These are phyloP conservation scores for Ceratobasidium sp. DNA, from an alignment of 1,284 basidiomycete species.

Conservation along the genomic window DNA sequence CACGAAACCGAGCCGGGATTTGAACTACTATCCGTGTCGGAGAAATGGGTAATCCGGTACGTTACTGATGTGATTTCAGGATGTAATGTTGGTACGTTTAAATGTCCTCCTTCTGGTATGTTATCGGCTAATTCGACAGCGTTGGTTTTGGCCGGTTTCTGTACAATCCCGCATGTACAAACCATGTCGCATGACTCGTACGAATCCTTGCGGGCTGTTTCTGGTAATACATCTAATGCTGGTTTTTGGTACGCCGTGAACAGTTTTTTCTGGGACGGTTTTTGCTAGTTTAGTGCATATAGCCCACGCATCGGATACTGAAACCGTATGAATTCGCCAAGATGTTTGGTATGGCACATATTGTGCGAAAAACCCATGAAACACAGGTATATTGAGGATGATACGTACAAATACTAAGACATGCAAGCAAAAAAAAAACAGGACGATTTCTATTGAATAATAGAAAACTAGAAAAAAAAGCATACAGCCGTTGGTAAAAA, in stretches of 20 bases:
- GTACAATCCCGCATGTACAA: background rate
- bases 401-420: background rate
- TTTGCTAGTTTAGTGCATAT: no score
- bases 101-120: background rate
- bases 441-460: background rate
- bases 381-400: background rate
- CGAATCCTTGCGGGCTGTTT: background rate
- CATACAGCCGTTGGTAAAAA: no score
- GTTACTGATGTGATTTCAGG: background rate
- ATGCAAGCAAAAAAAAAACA: background rate
- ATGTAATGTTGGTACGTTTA: conserved; percentile 16
- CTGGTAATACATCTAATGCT: background rate
- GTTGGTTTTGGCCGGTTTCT: background rate
- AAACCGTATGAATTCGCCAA: background rate
- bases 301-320: no score
- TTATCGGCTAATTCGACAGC: background rate
- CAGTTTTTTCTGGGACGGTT: background rate
- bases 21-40: background rate
- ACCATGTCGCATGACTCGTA: conserved; percentile 5
- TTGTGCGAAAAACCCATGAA: background rate
- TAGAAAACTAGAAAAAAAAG: background rate
- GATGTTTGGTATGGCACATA: background rate
- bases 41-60: background rate
- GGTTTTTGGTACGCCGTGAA: background rate
- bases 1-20: background rate